Base-by-base conservation (phyloP, 2,329 filamentous ascomycete genomes). In the Diaporthe sp. region DNA sequence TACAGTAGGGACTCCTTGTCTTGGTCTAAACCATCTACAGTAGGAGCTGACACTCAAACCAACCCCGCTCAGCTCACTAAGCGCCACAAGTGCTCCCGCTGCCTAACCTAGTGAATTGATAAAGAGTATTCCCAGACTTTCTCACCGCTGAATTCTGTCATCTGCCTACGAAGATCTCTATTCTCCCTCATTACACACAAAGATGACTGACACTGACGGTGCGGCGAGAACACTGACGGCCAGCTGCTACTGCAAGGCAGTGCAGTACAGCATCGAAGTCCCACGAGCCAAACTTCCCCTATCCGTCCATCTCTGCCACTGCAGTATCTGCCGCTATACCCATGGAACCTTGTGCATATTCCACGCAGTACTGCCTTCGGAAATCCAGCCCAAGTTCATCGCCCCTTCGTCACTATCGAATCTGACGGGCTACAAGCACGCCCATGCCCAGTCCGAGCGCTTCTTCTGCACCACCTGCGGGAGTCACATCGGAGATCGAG, bases 401-500 rank as follows among this genome's bases (percentile, higher is more conserved):
- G 80, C 82, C 1, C 85, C 85, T 0, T 88, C 85, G 0, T 83
- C 80, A 2, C 78, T 82, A 57, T 58, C 76, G 28, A 84, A 81
- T n/a, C 77, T 88, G 74, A 83, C 83, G 2, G 77, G 80, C 9
- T 88, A 87, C 76, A 74, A 79, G n/a, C 79, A 84, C 46, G 72
- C 79, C 9, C 77, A 77, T 3, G 79, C 80, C 15, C 46, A 77
- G 9, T 81, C 79, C n/a, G 81, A 81, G 25, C 85, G 84, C 75
- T 82, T 85, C 76, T 88, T 88, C 75, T 89, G 87, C 80, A 83
- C 81, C 17, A 84, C 84, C 0, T 88, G 87, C 73, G 86, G 87
- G 67, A 85, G 85, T 71, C 87, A 88, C 74, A 81, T 87, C n/a
- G 84, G 83, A 4, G 83, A 85, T 68, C 78, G 82, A 25, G 82